Evolutionary conservation across 805 yeast species (phyloP).

Genomic region (Starmerella gropengiesseri): DNA sequence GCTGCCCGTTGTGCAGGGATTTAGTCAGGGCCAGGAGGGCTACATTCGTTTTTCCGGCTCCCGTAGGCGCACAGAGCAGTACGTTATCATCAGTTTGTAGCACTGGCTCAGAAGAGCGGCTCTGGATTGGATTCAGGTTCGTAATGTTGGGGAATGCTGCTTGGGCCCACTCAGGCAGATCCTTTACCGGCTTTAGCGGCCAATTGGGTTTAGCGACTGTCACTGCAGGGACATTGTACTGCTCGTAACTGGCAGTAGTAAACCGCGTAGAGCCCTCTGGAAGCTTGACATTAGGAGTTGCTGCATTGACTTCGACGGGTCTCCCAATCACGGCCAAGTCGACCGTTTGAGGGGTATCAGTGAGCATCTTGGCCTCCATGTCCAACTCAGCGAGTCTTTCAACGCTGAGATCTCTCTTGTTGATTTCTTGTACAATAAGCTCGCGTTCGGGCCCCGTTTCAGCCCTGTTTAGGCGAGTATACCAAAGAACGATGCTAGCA

Average conservation of each 20-base stretch:
- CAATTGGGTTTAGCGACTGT: slow-evolving; percentile 30
- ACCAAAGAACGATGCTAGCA: slow-evolving; percentile 44
- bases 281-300: slow-evolving; percentile 54
- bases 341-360: slow-evolving; percentile 38
- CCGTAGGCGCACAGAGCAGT: slow-evolving; percentile 92
- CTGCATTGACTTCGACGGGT: slow-evolving; percentile 56
- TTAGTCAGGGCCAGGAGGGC: slow-evolving; percentile 76
- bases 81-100: slow-evolving; percentile 60
- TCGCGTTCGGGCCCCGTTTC: slow-evolving; percentile 32
- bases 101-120: slow-evolving; percentile 70
- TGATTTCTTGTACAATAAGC: slow-evolving; percentile 28
- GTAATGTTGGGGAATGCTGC: slow-evolving; percentile 59
- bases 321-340: slow-evolving; percentile 63
- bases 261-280: slow-evolving; percentile 80
- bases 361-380: slow-evolving; percentile 20
- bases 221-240: slow-evolving; percentile 81
- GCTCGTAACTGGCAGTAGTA: slow-evolving; percentile 65
- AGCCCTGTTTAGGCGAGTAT: slow-evolving; percentile 37
- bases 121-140: slow-evolving; percentile 71
- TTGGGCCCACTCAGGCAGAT: slow-evolving; percentile 75
- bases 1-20: slow-evolving; percentile 50
- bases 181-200: slow-evolving; percentile 34
- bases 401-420: slow-evolving; percentile 12
- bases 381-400: not conserved
- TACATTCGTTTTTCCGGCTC: slow-evolving; percentile 97